phyloP scores from a whole-genome alignment of 192 early-diverging fungal species.

The Coemansia sp. region DNA sequence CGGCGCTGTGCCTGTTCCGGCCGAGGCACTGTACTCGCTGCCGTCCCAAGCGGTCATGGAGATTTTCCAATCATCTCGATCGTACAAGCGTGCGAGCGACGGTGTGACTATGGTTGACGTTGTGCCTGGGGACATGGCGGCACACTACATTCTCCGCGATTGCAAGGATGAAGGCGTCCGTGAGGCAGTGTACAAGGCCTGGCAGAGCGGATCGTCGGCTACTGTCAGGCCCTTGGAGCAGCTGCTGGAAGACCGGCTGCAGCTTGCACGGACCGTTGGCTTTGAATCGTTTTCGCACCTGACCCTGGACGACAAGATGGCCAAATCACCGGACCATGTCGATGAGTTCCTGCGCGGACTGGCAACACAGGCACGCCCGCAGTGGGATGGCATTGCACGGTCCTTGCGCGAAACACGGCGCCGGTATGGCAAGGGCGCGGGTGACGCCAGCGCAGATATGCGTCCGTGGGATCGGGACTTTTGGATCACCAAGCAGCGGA shows the following conservation, averaged over 20 bases:
- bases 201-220: constrained; percentile 60
- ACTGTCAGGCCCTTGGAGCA: constrained; percentile 67
- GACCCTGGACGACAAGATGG: constrained; percentile 92
- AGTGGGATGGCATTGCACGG: constrained; percentile 48
- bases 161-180: constrained; percentile 62
- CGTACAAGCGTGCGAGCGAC: constrained; percentile 20
- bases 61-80: constrained; percentile 30
- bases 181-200: constrained; percentile 64
- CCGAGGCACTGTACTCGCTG: constrained; percentile 56
- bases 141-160: constrained; percentile 42
- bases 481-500: constrained; percentile 53
- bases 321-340: constrained; percentile 74
- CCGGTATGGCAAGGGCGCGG: constrained; percentile 3
- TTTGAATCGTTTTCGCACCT: constrained; percentile 78
- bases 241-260: constrained; percentile 64
- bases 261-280: constrained; percentile 71
- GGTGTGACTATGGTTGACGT: constrained; percentile 24
- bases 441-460: neutral
- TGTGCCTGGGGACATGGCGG: constrained; percentile 22
- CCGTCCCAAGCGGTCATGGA: constrained; percentile 54
- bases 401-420: constrained; percentile 47
- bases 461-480: constrained; percentile 83
- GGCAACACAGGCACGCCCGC: constrained; percentile 53
- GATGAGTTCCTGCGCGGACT: constrained; percentile 76
- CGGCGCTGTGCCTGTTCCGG: constrained; percentile 6